Evolutionary conservation across 1,139 yeast species (phyloP), one percentile per base, ranked within the genome.

Genomic region (Yamadazyma kanchanaburiensis): DNA sequence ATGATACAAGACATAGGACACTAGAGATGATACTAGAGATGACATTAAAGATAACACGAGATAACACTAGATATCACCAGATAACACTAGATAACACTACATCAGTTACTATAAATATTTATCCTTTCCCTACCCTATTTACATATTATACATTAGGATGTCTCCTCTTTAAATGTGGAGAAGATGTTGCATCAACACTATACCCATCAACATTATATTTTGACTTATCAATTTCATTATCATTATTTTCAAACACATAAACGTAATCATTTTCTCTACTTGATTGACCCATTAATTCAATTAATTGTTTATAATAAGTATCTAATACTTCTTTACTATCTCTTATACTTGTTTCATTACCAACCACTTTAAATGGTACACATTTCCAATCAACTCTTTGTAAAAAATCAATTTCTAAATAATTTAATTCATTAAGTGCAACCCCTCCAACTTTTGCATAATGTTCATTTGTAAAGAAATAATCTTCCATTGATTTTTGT

Each of bases 361-460:
- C 43, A n/a, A 46, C 40, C 18, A 49, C 60, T 37, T 60, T 64
- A 8, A 65, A 60, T 0, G 74, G 74, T 17, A 68, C 54, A 32
- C 70, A 62, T 34, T 60, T 67, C 77, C 94, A 91, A 40, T 80
- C 80, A 9, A 91, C 91, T 40, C 91, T 65, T 28, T 76, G 75
- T 32, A 91, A 68, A 48, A 91, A 88, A 56, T 91, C 97, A 33
- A 84, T 78, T 52, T 91, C 98, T 27, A 91, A 64, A 36, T 91
- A 71, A 54, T 91, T 91, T 42, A 91, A 65, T 54, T 91, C 98
- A 37, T 81, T 73, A 25, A 83, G 65, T 22, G 91, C 87, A 6
- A 91, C 82, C 41, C 98, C 98, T 2, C 98, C 98, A 12, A 91
- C 97, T 52, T 85, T 84, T 8, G 97, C 95, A 52, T 91, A 91